Base-by-base conservation (phyloP, 2,329 filamentous ascomycete genomes). In the Apiospora hydei region DNA sequence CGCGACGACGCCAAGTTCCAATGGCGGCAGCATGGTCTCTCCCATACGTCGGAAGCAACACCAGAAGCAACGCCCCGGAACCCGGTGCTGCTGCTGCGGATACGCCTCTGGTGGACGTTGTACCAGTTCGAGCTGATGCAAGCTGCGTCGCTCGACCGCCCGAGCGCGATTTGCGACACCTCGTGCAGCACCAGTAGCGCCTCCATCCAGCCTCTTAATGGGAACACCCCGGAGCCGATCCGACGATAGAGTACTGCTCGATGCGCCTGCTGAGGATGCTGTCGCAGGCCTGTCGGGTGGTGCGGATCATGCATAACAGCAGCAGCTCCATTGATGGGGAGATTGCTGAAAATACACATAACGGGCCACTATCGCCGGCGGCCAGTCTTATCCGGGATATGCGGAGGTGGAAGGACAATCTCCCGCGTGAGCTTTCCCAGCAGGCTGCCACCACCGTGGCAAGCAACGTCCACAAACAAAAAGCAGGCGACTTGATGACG, bases 131-230 rank as follows among this genome's bases (percentile, higher is more conserved):
- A 81, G 72, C 81, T 81, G 72, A 81, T 84, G 78, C 81, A 84
- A 73, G 83, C 83, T 21, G 82, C 83, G 26, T 82, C 83, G 30
- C 82, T 84, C 73, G 82, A 85, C 77, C 81, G 84, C 1, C 84
- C 84, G 0, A 84, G 83, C 72, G 82, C 83, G 21, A 84, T 85
- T 43, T 81, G 83, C 68, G 79, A 83, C 51, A 75, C 80, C 0
- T 77, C 78, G 13, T 79, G 77, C 70, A 79, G 77, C 53, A 80
- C 82, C n/a, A 30, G 3, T 30, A 77, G 77, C 41, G 78, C 76
- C 67, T 80, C 83, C 0, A 26, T 34, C 26, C 46, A 26, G 47
- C 47, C 43, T 6, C 34, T 11, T 11, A 7, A 24, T 24, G 38
- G 18, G 7, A 46, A 30, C 3, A 5, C 21, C 41, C 41, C 2